Percentiles rank a stretch among this genome's conserved stretches.
Evolutionary conservation across 805 yeast genomes (phyloP).

Genomic region (Priceomyces medius): DNA sequence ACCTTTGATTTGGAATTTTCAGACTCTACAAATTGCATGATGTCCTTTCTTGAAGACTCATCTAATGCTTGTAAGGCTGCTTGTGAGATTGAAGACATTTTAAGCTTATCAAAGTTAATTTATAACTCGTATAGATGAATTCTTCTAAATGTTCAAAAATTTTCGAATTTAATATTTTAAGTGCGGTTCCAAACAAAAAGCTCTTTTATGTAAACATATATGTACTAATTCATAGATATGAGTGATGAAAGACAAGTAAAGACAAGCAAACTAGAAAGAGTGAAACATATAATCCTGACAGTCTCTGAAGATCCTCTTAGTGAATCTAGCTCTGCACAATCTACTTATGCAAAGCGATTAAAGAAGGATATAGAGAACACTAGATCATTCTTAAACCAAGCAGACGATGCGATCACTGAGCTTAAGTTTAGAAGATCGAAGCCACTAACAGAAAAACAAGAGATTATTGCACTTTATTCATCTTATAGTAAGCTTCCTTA

Average conservation of each 20-base stretch:
- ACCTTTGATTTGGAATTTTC: constrained; percentile 87
- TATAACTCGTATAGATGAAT: background rate
- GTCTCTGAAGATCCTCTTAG: constrained; percentile 8
- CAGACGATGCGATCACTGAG: constrained; percentile 18
- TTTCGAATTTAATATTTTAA: background rate
- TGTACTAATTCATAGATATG: background rate
- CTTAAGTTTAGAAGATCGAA: constrained; percentile 6
- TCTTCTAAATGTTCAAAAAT: background rate
- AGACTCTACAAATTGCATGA: constrained; percentile 70
- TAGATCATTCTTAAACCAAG: constrained; percentile 18
- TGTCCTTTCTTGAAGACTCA: constrained; percentile 69
- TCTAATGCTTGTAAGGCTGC: constrained; percentile 47
- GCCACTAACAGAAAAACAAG: constrained; percentile 7
- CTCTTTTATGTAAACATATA: background rate
- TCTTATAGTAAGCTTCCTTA: constrained; percentile 22
- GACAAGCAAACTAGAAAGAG: constrained; percentile 7
- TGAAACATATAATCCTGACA: constrained; percentile 4
- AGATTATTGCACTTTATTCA: constrained; percentile 19
- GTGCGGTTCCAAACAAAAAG: background rate
- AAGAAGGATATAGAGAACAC: constrained; percentile 18
- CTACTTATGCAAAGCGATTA: constrained; percentile 17
- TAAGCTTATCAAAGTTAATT: constrained; percentile 2
- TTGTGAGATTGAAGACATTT: constrained; percentile 37
- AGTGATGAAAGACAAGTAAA: background rate
- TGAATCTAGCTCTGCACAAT: constrained; percentile 4